These are phyloP conservation scores for Acacia crassicarpa DNA, from an alignment of 306 rosid genomes.

Conservation along the genomic window DNA sequence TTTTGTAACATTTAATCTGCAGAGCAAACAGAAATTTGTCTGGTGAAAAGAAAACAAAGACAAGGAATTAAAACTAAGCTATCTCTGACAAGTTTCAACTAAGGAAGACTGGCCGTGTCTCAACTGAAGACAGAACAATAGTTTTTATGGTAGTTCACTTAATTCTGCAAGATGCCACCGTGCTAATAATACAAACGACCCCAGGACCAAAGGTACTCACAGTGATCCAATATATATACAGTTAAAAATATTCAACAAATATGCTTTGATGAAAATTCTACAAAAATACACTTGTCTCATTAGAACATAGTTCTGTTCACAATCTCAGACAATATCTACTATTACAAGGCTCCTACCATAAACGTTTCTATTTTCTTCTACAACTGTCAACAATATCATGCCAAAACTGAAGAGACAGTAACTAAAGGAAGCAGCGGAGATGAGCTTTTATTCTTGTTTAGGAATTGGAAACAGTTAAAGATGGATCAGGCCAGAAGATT, in stretches of 20 bases:
- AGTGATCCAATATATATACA: background rate
- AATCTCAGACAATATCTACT: background rate
- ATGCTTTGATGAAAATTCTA: background rate
- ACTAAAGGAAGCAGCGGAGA: background rate
- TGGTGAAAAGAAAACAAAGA: slow-evolving; percentile 11
- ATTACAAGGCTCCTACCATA: background rate
- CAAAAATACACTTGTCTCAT: background rate
- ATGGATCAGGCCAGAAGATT: background rate
- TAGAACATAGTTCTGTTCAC: background rate
- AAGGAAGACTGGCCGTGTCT: slow-evolving; percentile 16
- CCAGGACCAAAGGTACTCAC: background rate
- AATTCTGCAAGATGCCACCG: background rate
- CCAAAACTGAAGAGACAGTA: background rate
- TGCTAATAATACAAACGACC: background rate
- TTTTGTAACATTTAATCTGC: slow-evolving; percentile 46
- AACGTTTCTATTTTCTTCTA: background rate
- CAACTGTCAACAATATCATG: background rate
- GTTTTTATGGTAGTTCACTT: background rate
- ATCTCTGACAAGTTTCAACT: slow-evolving; percentile 23
- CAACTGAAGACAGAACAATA: slow-evolving; percentile 17
- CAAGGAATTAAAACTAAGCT: slow-evolving; percentile 12
- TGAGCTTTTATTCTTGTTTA: background rate
- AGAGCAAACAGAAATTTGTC: slow-evolving; percentile 28
- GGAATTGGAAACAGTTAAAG: background rate
- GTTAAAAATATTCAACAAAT: background rate